These are phyloP conservation scores for Hondaea fermentalgiana DNA, from an alignment of 108 stramenopile species.

Conservation along the genomic window DNA sequence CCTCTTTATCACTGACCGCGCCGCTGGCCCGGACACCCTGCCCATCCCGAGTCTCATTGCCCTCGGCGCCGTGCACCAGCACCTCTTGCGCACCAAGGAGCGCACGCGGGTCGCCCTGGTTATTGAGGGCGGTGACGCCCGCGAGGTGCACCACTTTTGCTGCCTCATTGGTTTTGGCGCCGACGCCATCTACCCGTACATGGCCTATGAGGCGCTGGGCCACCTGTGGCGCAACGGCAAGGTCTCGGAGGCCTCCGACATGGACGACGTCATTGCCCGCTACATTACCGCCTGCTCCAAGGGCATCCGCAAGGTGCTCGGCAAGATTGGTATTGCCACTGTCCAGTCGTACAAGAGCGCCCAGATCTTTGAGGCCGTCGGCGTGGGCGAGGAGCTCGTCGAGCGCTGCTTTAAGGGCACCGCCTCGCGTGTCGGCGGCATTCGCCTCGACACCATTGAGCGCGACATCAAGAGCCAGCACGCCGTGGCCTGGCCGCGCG, in stretches of 20 bases:
- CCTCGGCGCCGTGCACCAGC: slow-evolving; percentile 92
- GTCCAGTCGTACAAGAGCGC: slow-evolving; percentile 91
- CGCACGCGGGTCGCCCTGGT: slow-evolving; percentile 83
- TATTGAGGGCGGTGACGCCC: slow-evolving; percentile 85
- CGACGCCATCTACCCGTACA: slow-evolving; percentile 89
- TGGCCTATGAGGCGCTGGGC: slow-evolving; percentile 88
- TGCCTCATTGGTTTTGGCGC: slow-evolving; percentile 84
- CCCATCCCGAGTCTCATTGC: slow-evolving; percentile 82
- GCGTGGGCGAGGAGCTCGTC: slow-evolving; percentile 85
- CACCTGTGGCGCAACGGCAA: slow-evolving; percentile 72
- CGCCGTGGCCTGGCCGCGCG: slow-evolving; percentile 70
- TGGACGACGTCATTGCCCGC: slow-evolving; percentile 74
- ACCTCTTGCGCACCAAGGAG: slow-evolving; percentile 83
- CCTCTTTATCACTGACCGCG: slow-evolving; percentile 75
- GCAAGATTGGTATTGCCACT: slow-evolving; percentile 92
- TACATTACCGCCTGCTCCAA: slow-evolving; percentile 88
- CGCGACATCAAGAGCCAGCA: slow-evolving; percentile 53
- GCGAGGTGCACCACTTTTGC: slow-evolving; percentile 88
- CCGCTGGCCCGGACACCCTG: slow-evolving; percentile 75
- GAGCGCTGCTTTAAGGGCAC: slow-evolving; percentile 90
- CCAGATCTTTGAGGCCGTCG: slow-evolving; percentile 95
- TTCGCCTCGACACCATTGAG: slow-evolving; percentile 85
- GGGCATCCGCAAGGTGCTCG: slow-evolving; percentile 90
- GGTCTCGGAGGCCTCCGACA: slow-evolving; percentile 36
- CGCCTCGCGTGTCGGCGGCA: slow-evolving; percentile 85